Base-by-base conservation (phyloP, 768 basidiomycete genomes). In the Terana coerulea region DNA sequence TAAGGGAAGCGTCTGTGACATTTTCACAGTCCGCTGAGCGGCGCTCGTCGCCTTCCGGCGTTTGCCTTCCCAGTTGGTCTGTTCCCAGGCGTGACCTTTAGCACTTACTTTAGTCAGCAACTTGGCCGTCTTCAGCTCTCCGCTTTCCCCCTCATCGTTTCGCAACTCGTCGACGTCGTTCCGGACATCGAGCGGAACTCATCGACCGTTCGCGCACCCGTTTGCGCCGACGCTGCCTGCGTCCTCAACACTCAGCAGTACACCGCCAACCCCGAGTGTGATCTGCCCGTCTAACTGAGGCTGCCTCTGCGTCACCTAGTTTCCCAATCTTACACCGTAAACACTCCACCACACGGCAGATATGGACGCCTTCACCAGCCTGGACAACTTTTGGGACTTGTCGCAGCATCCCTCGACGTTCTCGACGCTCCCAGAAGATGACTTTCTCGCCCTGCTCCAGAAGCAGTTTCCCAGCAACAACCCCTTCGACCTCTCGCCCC, bases 371-470 rank as follows among this genome's bases (percentile, higher is more conserved):
- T 59, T 78, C 29, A 77, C 70, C 55, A 67, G 77, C 56, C 56
- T 73, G 25, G 55, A 61, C 59, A 68, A 77, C 17, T 76, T 86
- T 64, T 88, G 88, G 86, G 85, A 88, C 59, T 72, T 86, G 51
- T 70, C 67, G 12, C 59, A 82, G 2, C 79, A 82, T 55, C 68
- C 79, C 12, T 65, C 77, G 17, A 67, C 77, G 29, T 80, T 87
- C 70, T 74, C 84, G 5, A 80, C 83, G 37, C 67, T 89, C 36
- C 75, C 81, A 10, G 87, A 90, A 62, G 83, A 83, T 61, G 86
- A 89, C 69, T 87, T 91, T 55, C 78, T 91, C 37, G 79, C 84
- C 10, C 75, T 90, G 45, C 75, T 91, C 2, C 83, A 85, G 62
- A 89, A 88, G 60, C 88, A 90, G 67, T 89, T 86, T 61, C 73